phyloP scores from a whole-genome alignment of 108 stramenopile genomes.

The Mediolabrus comicus region DNA sequence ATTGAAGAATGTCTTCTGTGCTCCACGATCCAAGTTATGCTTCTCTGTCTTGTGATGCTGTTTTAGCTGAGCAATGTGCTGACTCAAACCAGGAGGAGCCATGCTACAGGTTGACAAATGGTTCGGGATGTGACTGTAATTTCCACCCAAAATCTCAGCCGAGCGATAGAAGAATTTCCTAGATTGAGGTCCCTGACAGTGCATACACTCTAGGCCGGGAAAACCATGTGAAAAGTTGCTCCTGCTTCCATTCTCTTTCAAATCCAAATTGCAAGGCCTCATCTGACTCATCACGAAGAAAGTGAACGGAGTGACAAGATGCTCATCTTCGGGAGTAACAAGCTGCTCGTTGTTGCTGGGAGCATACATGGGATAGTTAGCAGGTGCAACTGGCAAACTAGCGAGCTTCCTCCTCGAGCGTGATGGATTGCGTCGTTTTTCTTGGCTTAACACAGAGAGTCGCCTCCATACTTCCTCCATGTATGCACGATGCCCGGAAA shows the following conservation, averaged over 20 bases:
- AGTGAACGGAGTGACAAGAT: slow-evolving; percentile 36
- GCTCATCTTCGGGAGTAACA: slow-evolving; percentile 16
- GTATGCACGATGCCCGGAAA: slow-evolving; percentile 12
- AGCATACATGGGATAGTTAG: not conserved
- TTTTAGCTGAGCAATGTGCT: slow-evolving; percentile 59
- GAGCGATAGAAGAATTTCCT: slow-evolving; percentile 53
- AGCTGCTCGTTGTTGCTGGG: slow-evolving; percentile 8
- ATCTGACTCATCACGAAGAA: slow-evolving; percentile 20
- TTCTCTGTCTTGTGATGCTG: slow-evolving; percentile 25
- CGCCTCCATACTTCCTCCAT: slow-evolving; percentile 39
- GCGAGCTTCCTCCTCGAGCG: not conserved
- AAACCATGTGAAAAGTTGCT: slow-evolving; percentile 36
- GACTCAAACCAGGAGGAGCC: slow-evolving; percentile 33
- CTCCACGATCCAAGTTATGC: slow-evolving; percentile 18
- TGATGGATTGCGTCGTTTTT: slow-evolving; percentile 8
- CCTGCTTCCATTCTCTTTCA: slow-evolving; percentile 31
- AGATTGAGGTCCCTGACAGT: slow-evolving; percentile 33
- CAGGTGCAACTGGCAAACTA: no score
- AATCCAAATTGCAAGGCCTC: slow-evolving; percentile 32
- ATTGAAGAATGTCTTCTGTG: slow-evolving; percentile 38
- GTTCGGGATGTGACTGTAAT: slow-evolving; percentile 50
- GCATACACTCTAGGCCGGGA: slow-evolving; percentile 45
- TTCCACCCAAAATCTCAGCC: slow-evolving; percentile 42
- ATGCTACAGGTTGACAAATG: slow-evolving; percentile 31
- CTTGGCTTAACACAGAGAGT: slow-evolving; percentile 1